Percentiles rank a stretch among this genome's conserved stretches.
Conservation (phyloP, 768 basidiomycete species). For the Roridomyces roridus region DNA sequence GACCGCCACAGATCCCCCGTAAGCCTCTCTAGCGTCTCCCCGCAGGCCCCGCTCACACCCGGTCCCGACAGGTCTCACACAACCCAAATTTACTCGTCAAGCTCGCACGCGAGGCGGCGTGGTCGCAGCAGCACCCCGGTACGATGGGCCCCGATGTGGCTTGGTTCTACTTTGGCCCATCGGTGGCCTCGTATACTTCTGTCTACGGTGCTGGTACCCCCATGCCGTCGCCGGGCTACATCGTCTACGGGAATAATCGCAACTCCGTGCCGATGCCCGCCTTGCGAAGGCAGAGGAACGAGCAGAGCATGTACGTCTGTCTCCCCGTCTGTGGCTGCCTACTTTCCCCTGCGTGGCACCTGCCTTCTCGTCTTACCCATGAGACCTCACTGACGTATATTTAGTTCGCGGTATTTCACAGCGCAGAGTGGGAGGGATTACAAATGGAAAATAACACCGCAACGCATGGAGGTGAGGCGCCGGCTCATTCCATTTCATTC, state of each 20-base stretch:
- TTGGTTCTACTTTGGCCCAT: slow-evolving; percentile 71
- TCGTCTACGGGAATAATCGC: slow-evolving; percentile 72
- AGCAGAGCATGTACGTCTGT: slow-evolving; percentile 64
- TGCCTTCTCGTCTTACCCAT: slow-evolving; percentile 5
- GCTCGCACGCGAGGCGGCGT: slow-evolving; percentile 66
- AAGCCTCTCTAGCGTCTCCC: slow-evolving; percentile 1
- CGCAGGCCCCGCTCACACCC: neutral
- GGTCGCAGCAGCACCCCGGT: slow-evolving; percentile 70
- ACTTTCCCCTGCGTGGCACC: neutral
- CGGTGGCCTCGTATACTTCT: slow-evolving; percentile 1
- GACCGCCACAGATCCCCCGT: slow-evolving; percentile 19
- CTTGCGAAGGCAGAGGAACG: slow-evolving; percentile 61
- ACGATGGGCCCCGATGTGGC: slow-evolving; percentile 85
- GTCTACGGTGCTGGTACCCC: slow-evolving; percentile 39
- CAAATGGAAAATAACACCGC: slow-evolving; percentile 74
- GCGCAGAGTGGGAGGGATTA: slow-evolving; percentile 71
- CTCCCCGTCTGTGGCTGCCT: neutral
- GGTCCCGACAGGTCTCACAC: slow-evolving; percentile 50
- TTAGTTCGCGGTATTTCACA: slow-evolving; percentile 77
- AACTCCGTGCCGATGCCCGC: slow-evolving; percentile 62
- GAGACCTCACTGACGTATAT: neutral
- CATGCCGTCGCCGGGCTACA: slow-evolving; percentile 59
- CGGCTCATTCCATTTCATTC: neutral
- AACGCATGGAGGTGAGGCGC: slow-evolving; percentile 70
- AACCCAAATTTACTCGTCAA: slow-evolving; percentile 68